Percentiles rank a stretch among this genome's conserved stretches.
phyloP scores from a whole-genome alignment of 1,284 basidiomycete species.

The Ustilago xerochloae region DNA sequence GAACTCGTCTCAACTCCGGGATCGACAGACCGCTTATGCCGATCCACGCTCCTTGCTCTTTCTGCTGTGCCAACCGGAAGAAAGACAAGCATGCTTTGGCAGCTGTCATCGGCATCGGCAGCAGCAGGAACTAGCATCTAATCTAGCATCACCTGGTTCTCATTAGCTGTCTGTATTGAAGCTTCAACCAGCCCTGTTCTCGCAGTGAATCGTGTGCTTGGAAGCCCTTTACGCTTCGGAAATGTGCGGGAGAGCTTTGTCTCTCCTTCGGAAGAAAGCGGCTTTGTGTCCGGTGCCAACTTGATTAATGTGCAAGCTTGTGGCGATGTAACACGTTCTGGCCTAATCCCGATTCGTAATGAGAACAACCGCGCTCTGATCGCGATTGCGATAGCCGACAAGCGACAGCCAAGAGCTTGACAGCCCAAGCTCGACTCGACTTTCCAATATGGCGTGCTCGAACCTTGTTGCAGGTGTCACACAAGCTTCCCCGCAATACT shows the following conservation, averaged over 20 bases:
- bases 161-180: neutral
- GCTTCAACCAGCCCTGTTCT: neutral
- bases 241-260: constrained; percentile 5
- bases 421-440: constrained; percentile 5
- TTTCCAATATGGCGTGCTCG: constrained; percentile 25
- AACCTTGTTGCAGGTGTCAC: neutral
- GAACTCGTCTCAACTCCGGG: neutral
- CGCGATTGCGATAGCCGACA: constrained; percentile 2
- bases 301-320: neutral
- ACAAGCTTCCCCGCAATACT: neutral
- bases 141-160: neutral
- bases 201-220: neutral
- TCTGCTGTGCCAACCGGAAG: neutral
- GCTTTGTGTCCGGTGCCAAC: constrained; percentile 4
- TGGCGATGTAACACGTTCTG: constrained; percentile 17
- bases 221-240: neutral
- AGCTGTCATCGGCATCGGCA: constrained; percentile 20
- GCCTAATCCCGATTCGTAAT: neutral
- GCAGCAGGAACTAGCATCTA: neutral
- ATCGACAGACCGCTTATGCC: constrained; percentile 9
- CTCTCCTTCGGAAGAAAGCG: constrained; percentile 21
- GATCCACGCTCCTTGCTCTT: neutral
- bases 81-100: neutral
- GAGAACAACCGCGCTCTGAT: too few relatives aligned
- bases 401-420: neutral